Conservation (phyloP, 371 early-diverging fungal species). For the Funneliformis caledonium region DNA sequence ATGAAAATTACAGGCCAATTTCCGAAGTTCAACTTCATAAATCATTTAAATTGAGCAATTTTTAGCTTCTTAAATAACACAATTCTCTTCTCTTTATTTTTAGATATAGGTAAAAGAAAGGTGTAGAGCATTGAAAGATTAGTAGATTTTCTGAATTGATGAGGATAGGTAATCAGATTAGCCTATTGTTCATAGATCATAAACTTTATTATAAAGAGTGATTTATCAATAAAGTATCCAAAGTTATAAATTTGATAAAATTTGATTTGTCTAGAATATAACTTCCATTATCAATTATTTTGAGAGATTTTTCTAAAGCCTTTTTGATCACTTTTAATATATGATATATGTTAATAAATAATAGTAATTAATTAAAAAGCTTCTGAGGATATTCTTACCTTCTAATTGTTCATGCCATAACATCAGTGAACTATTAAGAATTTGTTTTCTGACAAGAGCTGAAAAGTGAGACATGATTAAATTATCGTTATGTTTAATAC, state of each 20-base stretch:
- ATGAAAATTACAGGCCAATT: conserved; percentile 18
- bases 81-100: not conserved
- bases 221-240: not conserved
- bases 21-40: conserved; percentile 13
- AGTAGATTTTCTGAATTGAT: conserved; percentile 4
- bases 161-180: conserved; percentile 14
- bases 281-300: not conserved
- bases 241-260: not conserved
- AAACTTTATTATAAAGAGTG: conserved; percentile 11
- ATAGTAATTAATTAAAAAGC: conserved; percentile 10
- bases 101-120: not conserved
- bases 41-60: conserved; percentile 1
- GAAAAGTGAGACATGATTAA: not conserved
- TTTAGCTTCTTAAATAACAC: not conserved
- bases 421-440: not conserved
- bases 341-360: conserved; percentile 26
- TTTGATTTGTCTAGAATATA: not conserved
- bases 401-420: not conserved
- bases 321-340: not conserved
- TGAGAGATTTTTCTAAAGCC: not conserved
- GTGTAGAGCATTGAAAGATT: conserved; percentile 14
- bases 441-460: not conserved
- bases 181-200: conserved; percentile 6
- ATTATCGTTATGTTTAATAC: too few species aligned
- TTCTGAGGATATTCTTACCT: not conserved